Evolutionary conservation across 371 early-diverging fungal genomes (phyloP).

Genomic region (Rhizopus microsporus): DNA sequence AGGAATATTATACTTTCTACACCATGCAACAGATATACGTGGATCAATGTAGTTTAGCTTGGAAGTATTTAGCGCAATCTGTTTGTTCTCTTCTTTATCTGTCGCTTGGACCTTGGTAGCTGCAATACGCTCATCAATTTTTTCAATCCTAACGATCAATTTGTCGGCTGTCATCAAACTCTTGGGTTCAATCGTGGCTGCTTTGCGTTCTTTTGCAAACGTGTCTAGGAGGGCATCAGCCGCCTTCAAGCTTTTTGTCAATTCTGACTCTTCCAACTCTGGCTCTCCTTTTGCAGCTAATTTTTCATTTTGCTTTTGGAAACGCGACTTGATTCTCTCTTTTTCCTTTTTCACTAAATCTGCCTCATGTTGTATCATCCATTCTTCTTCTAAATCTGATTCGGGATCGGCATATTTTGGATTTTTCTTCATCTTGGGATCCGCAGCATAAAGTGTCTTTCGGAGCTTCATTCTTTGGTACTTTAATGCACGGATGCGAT

Average conservation of each 20-base stretch:
- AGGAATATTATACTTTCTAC: conserved; percentile 84
- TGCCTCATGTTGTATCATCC: conserved; percentile 66
- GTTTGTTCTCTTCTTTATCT: conserved; percentile 96
- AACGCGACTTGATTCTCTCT: conserved; percentile 59
- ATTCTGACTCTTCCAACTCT: conserved; percentile 50
- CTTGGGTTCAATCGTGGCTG: conserved; percentile 42
- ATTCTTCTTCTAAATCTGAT: conserved; percentile 81
- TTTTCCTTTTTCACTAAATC: conserved; percentile 61
- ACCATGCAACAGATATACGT: conserved; percentile 94
- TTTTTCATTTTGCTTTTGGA: conserved; percentile 76
- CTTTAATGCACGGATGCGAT: conserved; percentile 83
- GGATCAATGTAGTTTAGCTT: conserved; percentile 99
- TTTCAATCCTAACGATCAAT: conserved; percentile 63
- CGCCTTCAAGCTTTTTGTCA: conserved; percentile 58
- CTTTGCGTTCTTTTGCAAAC: conserved; percentile 53
- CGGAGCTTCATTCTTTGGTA: conserved; percentile 79
- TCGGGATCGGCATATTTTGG: conserved; percentile 69
- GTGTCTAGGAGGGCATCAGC: conserved; percentile 49
- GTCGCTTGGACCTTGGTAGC: conserved; percentile 66
- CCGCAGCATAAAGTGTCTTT: conserved; percentile 65
- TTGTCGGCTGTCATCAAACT: conserved; percentile 56
- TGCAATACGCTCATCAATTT: conserved; percentile 68
- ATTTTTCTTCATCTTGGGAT: conserved; percentile 73
- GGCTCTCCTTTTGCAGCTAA: conserved; percentile 59
- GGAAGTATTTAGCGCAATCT: conserved; percentile 95